phyloP scores from a whole-genome alignment of 176 grass and related monocot genomes.

The Triticum dicoccoides region DNA sequence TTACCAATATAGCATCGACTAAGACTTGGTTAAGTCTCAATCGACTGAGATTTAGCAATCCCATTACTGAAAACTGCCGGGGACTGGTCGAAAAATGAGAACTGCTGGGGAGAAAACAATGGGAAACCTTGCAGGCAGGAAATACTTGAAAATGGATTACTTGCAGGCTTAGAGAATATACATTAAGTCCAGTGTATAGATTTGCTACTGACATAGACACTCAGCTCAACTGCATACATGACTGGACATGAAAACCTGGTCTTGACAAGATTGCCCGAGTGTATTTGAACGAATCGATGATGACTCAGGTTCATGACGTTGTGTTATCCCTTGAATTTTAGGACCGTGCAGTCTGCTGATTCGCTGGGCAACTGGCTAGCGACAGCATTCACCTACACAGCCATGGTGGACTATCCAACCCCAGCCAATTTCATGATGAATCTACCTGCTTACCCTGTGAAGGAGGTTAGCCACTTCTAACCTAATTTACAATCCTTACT shows the following conservation, averaged over 20 bases:
- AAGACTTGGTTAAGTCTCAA: no score
- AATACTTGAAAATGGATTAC: no score
- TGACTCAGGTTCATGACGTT: background rate
- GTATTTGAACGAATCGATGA: background rate
- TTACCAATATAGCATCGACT: no score
- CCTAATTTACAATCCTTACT: background rate
- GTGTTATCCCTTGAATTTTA: slow-evolving; percentile 16
- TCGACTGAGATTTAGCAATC: no score
- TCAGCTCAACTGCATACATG: background rate
- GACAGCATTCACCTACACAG: slow-evolving; percentile 70
- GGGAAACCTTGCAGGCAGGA: no score
- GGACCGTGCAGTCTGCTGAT: slow-evolving; percentile 38
- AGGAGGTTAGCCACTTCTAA: slow-evolving; percentile 51
- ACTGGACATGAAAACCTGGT: background rate
- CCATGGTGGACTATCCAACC: slow-evolving; percentile 91
- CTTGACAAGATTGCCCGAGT: background rate
- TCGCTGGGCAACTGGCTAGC: slow-evolving; percentile 63
- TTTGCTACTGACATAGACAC: background rate
- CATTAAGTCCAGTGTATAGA: background rate
- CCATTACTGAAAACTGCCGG: no score
- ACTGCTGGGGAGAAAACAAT: no score
- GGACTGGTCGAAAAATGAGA: no score
- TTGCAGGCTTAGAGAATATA: background rate
- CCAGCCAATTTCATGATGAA: background rate
- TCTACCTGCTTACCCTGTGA: slow-evolving; percentile 76